phyloP scores from a whole-genome alignment of 2,329 filamentous ascomycete genomes.

The Colletotrichum phormii region DNA sequence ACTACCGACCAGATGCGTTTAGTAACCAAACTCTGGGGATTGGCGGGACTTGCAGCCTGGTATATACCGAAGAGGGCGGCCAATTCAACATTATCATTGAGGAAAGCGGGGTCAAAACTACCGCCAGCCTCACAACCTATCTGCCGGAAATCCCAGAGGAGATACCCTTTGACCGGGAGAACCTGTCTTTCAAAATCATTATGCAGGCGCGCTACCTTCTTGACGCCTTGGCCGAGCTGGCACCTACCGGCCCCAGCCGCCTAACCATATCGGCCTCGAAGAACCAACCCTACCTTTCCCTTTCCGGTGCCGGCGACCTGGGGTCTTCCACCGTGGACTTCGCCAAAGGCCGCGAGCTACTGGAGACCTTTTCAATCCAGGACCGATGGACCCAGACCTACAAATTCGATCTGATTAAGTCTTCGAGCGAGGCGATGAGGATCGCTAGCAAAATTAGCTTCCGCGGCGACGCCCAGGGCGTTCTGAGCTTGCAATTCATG shows the following conservation, averaged over 20 bases:
- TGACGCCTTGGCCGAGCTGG: conserved; percentile 78
- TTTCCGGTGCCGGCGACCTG: conserved; percentile 73
- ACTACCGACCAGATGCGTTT: conserved; percentile 79
- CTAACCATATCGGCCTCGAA: conserved; percentile 76
- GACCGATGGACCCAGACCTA: conserved; percentile 77
- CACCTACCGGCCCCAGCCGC: conserved; percentile 76
- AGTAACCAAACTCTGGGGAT: conserved; percentile 85
- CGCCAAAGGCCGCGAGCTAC: conserved; percentile 70
- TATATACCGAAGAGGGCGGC: conserved; percentile 79
- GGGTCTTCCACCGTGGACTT: conserved; percentile 76
- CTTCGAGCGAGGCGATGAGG: conserved; percentile 91
- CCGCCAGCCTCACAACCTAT: conserved; percentile 91
- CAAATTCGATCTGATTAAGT: conserved; percentile 87
- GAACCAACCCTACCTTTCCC: conserved; percentile 76
- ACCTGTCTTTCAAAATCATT: conserved; percentile 91
- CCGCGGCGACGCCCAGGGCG: conserved; percentile 87
- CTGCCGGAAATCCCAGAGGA: conserved; percentile 79
- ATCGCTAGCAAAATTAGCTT: conserved; percentile 93
- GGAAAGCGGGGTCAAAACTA: conserved; percentile 88
- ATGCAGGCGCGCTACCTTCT: conserved; percentile 83
- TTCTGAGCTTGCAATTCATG: conserved; percentile 96
- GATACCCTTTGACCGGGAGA: conserved; percentile 88
- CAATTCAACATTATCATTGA: conserved; percentile 88
- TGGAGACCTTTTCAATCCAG: conserved; percentile 79
- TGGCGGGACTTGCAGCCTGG: conserved; percentile 85